A percentile compares a stretch with the other conserved stretches of the same genome.
phyloP scores from a whole-genome alignment of 1,139 yeast species.

The Candida sojae region DNA sequence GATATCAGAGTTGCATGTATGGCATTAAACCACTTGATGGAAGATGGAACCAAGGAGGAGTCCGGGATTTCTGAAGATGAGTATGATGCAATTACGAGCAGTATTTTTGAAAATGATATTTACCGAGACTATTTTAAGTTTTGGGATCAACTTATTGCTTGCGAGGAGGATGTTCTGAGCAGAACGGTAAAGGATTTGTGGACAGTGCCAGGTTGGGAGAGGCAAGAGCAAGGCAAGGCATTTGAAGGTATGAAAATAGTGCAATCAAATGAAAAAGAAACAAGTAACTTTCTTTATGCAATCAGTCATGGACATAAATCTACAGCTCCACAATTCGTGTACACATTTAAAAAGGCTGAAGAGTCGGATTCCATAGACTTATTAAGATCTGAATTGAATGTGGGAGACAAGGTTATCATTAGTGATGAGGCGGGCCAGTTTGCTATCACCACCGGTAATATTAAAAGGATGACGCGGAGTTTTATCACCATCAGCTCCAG shows the following conservation, averaged over 20 bases:
- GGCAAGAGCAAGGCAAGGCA: constrained; percentile 47
- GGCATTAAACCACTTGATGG: constrained; percentile 62
- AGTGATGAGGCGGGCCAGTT: constrained; percentile 84
- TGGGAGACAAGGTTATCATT: constrained; percentile 60
- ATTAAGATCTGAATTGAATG: constrained; percentile 43
- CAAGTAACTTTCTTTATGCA: constrained; percentile 5
- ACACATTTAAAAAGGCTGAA: constrained; percentile 38
- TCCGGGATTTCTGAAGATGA: constrained; percentile 50
- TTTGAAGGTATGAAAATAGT: constrained; percentile 59
- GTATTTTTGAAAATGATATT: constrained; percentile 37
- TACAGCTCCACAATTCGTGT: constrained; percentile 32
- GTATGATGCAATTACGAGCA: constrained; percentile 51
- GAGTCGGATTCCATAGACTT: constrained; percentile 1
- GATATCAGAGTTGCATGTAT: constrained; percentile 64
- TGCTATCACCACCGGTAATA: constrained; percentile 66
- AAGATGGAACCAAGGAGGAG: constrained; percentile 52
- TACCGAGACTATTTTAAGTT: constrained; percentile 60
- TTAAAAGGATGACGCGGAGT: constrained; percentile 44
- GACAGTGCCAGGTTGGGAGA: constrained; percentile 58
- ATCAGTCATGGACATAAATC: constrained; percentile 12
- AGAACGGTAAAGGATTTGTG: constrained; percentile 65
- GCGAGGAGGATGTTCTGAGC: constrained; percentile 67
- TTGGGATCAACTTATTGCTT: constrained; percentile 75
- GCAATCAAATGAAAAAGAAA: constrained; percentile 23
- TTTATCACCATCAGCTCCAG: constrained; percentile 46